Evolutionary conservation across 352 stramenopile genomes (phyloP).

Genomic region (Phytophthora tubulina): DNA sequence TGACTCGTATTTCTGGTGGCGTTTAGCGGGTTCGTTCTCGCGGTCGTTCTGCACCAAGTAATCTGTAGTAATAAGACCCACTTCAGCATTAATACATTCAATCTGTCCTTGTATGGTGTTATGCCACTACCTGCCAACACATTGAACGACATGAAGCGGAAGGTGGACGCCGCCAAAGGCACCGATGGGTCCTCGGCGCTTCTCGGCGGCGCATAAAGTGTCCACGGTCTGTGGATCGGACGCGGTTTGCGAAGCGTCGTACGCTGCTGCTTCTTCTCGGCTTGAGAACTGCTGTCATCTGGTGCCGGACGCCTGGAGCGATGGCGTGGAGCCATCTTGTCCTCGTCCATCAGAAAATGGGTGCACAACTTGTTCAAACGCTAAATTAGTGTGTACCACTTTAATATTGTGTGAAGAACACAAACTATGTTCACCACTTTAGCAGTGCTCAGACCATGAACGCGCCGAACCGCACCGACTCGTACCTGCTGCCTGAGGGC

Average conservation of each 20-base stretch:
- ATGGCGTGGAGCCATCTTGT: background rate
- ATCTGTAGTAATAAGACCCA: slow-evolving; percentile 40
- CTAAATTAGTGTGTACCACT: slow-evolving; percentile 1
- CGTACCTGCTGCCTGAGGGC: slow-evolving; percentile 88
- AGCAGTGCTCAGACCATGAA: slow-evolving; percentile 63
- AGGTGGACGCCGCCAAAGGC: slow-evolving; percentile 41
- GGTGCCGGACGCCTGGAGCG: background rate
- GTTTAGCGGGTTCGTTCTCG: slow-evolving; percentile 38
- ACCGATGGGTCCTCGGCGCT: slow-evolving; percentile 31
- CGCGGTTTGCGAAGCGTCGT: slow-evolving; percentile 13
- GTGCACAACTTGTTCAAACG: background rate
- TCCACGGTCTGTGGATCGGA: slow-evolving; percentile 52
- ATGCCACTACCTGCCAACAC: slow-evolving; percentile 60
- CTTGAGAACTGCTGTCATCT: background rate
- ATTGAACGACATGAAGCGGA: slow-evolving; percentile 80
- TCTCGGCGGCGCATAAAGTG: slow-evolving; percentile 52
- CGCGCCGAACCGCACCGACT: slow-evolving; percentile 83
- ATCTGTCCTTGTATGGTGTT: background rate
- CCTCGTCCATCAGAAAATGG: slow-evolving; percentile 34
- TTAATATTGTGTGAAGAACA: background rate
- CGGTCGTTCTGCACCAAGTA: slow-evolving; percentile 59
- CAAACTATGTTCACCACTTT: background rate
- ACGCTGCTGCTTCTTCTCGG: slow-evolving; percentile 23
- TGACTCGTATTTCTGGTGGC: slow-evolving; percentile 64
- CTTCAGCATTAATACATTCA: slow-evolving; percentile 6